Percentiles rank a stretch among this genome's conserved stretches.
Conservation (phyloP, 148 eudicot species). For the Rhododendron molle region DNA sequence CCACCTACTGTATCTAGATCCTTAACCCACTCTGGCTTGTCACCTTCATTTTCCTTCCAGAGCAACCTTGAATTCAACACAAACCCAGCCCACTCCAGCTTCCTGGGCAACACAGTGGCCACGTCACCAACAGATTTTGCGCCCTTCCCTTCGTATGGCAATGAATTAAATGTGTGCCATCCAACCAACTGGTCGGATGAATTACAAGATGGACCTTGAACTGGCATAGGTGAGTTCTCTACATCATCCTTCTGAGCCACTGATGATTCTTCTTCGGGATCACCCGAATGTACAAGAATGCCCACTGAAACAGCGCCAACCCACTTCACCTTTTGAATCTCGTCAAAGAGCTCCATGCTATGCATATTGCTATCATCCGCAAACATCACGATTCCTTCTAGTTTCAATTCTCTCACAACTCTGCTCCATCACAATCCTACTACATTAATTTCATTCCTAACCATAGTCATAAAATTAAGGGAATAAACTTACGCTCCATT, state of each 20-base stretch:
- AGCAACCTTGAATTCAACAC: conserved; percentile 83
- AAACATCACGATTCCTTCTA: conserved; percentile 91
- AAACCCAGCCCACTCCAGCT: conserved; percentile 95
- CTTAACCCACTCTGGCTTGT: conserved; percentile 73
- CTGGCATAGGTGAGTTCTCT: conserved; percentile 41
- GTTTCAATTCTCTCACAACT: conserved; percentile 62
- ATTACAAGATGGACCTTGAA: conserved; percentile 98
- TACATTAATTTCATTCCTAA: conserved; percentile 13
- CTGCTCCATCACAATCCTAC: conserved; percentile 36
- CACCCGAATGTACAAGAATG: conserved; percentile 73
- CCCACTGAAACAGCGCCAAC: conserved; percentile 88
- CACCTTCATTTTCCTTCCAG: conserved; percentile 67
- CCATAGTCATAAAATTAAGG: background rate
- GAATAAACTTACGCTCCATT: background rate
- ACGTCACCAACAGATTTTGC: conserved; percentile 76
- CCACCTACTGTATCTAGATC: conserved; percentile 48
- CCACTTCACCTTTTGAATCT: conserved; percentile 78
- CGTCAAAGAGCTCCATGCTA: conserved; percentile 88
- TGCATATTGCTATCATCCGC: conserved; percentile 99
- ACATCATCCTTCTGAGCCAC: conserved; percentile 30
- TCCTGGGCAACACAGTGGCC: conserved; percentile 76
- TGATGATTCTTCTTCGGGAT: conserved; percentile 39
- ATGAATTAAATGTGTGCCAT: conserved; percentile 73
- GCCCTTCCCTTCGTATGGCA: conserved; percentile 51
- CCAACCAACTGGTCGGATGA: conserved; percentile 73